Base-by-base conservation (phyloP, 352 stramenopile genomes). In the Globisporangium acanthophoron region DNA sequence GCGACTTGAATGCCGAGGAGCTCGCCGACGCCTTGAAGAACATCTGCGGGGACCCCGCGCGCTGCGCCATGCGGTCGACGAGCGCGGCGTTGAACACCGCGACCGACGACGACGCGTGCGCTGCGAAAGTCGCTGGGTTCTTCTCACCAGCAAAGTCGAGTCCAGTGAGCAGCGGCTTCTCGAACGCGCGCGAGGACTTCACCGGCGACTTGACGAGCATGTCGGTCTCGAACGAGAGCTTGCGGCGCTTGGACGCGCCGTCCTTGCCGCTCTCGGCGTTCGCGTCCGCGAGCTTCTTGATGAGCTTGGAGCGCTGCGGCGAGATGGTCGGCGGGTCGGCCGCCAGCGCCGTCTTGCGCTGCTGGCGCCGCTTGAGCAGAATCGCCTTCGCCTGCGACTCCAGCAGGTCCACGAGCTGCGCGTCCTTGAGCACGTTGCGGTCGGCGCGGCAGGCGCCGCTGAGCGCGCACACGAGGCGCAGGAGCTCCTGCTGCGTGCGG, bases 381-480 rank as follows among this genome's bases (percentile, higher is more conserved):
- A 91, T 88, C 59, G 76, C 59, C 46, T 74, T 76, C 18, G 78
- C 81, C 37, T 71, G 66, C 11, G 62, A 65, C 65, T 91, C 81
- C 37, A 91, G 58, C 33, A 58, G 54, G 62, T 91, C 81, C 59
- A 91, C 79, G 20, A 91, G 71, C 59, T 75, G 67, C 29, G 64
- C 59, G 59, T 91, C 81, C 57, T 85, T 84, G 16, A 91, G 73
- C 59, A 89, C 75, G 33, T 88, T 88, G 27, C 49, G 40, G 66
- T 91, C 79, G 27, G 65, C 55, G 53, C 71, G 68, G 50, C 81
- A 91, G 21, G 81, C 81, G 56, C 54, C 61, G 59, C 78, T 89
- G 20, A 91, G 72, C 40, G 75, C 70, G 20, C 65, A 69, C 57
- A 91, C 77, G 18, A 89, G 69, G n/a, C 59, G 69, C 45, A 65